Evolutionary conservation across 768 basidiomycete genomes (phyloP), one percentile per base, ranked within the genome.

Genomic region (Tylopilus sp.): DNA sequence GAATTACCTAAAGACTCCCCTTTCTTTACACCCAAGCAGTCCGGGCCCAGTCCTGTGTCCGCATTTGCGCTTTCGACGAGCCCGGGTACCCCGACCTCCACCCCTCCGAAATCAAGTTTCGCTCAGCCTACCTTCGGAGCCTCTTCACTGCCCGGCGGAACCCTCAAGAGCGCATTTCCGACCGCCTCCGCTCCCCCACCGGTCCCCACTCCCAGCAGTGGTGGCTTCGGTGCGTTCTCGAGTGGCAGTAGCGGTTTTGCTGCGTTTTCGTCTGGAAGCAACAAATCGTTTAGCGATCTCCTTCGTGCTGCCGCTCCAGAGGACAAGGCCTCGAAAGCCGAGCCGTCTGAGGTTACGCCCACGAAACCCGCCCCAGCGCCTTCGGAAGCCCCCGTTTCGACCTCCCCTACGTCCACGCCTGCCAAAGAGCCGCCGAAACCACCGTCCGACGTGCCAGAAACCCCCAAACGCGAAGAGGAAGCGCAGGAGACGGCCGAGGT

Each of bases 281-380:
- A 72, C 31, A 80, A 77, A 58, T 80, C 87, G 1, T 91, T 86
- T 58, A 68, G 73, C n/a, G 83, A 88, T 26, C 62, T 89, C 42
- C 68, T 88, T 52, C 79, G 82, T 63, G 65, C 57, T 16, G 72
- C 61, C 40, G 72, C 69, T n/a, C n/a, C n/a, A 41, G 63, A 43
- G 13, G 31, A 3, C 53, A 49, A 71, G 30, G 56, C 65, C 8
- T 55, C 63, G 11, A 65, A 63, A 22, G 22, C 30, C 24, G 54
- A 50, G 22, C 30, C 50, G 16, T 56, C 64, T 19, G 65, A 67
- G 16, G 60, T 43, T 16, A 64, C 50, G 1, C 52, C 55, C 26
- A 38, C 42, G 25, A 42, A 63, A 24, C 37, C 38, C 26, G 25
- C 38, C 13, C 54, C 29, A 21, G 44, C 22, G 13, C 33, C 33